Evolutionary conservation across 2,329 filamentous ascomycete genomes (phyloP), one percentile per base, ranked within the genome.

Genomic region (Clarireedia paspali): DNA sequence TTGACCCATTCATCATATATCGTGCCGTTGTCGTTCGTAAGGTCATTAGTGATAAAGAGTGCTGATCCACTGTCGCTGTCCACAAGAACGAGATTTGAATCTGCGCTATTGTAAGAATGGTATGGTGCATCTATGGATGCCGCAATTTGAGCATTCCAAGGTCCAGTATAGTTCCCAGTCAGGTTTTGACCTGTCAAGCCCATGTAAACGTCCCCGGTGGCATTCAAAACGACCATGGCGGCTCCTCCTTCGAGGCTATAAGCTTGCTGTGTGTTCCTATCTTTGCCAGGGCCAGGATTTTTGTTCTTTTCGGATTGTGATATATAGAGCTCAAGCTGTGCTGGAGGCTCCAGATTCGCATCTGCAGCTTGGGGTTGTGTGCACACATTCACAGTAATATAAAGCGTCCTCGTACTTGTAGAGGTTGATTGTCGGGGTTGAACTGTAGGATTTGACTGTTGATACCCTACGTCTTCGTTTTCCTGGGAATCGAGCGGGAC

Each of bases 331-430:
- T 81, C 80, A 50, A 97, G 78, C 65, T 95, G 91, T 1, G 88
- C 86, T 12, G 88, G 80, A 1, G 74, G 69, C 9, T 49, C 56
- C n/a, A 51, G 56, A 38, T 57, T 64, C 6, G 57, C 62, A 7
- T 62, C 60, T n/a, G 53, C 48, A 9, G 61, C 56, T 15, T 49
- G 59, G 12, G 92, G 94, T 64, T 95, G 90, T 26, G 82, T 71
- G 70, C 94, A 99, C 1, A 89, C 91, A 62, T 91, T 97, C 45
- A 91, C 83, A 2, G 91, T 91, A 53, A 99, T 78, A 70, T 87
- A 96, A 3, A 97, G 53, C 5, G 61, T 66, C 44, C 64, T 60
- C 15, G 59, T 58, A 26, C 36, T 57, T 26, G 30, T 56, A 27
- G 61, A 55, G 42, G 17, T 56, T 4, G 49, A 47, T 47, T 66